Evolutionary conservation across 768 basidiomycete genomes (phyloP).

Genomic region (Calocera viscosa): DNA sequence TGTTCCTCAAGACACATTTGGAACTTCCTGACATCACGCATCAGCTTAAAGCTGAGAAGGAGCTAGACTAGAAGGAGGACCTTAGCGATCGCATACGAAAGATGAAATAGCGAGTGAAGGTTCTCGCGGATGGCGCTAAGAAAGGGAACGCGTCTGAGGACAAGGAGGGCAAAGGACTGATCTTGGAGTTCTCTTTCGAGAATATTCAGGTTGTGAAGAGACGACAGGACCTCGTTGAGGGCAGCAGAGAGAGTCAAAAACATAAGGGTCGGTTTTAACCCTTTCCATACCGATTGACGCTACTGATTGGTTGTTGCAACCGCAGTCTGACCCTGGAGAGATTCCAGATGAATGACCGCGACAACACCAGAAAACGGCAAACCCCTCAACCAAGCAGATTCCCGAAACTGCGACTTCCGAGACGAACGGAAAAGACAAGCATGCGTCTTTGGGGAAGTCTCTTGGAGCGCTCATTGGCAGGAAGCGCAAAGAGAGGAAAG

Average conservation of each 20-base stretch:
- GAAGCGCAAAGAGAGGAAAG: constrained; percentile 60
- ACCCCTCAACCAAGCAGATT: not conserved
- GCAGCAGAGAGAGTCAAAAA: not conserved
- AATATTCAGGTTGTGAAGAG: constrained; percentile 81
- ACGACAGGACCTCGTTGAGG: constrained; percentile 40
- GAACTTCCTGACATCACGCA: too few relatives aligned
- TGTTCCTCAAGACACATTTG: not conserved
- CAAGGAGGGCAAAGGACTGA: constrained; percentile 42
- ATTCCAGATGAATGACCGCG: too few relatives aligned
- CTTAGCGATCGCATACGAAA: constrained; percentile 44
- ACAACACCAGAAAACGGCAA: too few relatives aligned
- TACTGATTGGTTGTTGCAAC: too few relatives aligned
- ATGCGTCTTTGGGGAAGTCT: constrained; percentile 26
- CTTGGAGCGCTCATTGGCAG: constrained; percentile 66
- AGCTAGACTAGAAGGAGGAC: constrained; percentile 43
- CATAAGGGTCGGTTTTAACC: too few relatives aligned
- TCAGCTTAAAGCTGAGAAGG: constrained; percentile 34
- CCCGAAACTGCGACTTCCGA: constrained; percentile 15
- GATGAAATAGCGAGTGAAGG: constrained; percentile 21
- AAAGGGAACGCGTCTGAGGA: constrained; percentile 23
- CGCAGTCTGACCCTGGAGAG: too few relatives aligned
- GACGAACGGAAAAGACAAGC: too few relatives aligned
- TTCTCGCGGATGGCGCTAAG: constrained; percentile 22
- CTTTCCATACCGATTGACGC: too few relatives aligned
- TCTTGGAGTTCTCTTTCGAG: constrained; percentile 95